Evolutionary conservation across 108 stramenopile species (phyloP).

Genomic region (Cyclotella cryptica): DNA sequence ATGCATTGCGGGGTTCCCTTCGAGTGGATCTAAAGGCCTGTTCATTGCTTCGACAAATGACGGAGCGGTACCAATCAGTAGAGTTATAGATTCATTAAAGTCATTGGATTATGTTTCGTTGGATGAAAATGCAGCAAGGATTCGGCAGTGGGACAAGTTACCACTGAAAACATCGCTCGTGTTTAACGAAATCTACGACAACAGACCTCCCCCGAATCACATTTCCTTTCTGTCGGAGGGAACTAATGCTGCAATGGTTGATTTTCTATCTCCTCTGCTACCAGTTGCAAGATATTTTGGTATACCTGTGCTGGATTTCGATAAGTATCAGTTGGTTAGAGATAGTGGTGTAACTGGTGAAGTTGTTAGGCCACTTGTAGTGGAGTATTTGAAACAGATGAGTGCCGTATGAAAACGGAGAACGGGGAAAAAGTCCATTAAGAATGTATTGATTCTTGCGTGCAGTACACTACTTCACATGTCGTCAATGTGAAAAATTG

Average conservation of each 20-base stretch:
- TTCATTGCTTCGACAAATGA: conserved; percentile 64
- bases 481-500: too few species aligned
- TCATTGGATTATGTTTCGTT: conserved; percentile 37
- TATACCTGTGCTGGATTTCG: conserved; percentile 83
- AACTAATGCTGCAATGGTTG: conserved; percentile 78
- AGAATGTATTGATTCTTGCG: too few species aligned
- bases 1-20: conserved; percentile 65
- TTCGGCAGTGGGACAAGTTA: conserved; percentile 20
- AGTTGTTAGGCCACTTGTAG: conserved; percentile 63
- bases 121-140: conserved; percentile 15
- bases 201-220: conserved; percentile 69
- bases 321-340: conserved; percentile 62
- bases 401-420: background rate
- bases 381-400: conserved; percentile 58
- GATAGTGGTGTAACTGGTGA: conserved; percentile 62
- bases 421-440: too few species aligned
- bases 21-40: conserved; percentile 22
- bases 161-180: conserved; percentile 54
- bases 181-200: conserved; percentile 55
- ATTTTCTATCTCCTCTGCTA: conserved; percentile 76
- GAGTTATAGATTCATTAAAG: conserved; percentile 28
- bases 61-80: conserved; percentile 54
- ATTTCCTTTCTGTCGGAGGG: conserved; percentile 77
- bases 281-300: conserved; percentile 65
- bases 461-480: too few species aligned